Evolutionary conservation across 2,329 filamentous ascomycete genomes (phyloP).

Genomic region (Laburnicola sp.): DNA sequence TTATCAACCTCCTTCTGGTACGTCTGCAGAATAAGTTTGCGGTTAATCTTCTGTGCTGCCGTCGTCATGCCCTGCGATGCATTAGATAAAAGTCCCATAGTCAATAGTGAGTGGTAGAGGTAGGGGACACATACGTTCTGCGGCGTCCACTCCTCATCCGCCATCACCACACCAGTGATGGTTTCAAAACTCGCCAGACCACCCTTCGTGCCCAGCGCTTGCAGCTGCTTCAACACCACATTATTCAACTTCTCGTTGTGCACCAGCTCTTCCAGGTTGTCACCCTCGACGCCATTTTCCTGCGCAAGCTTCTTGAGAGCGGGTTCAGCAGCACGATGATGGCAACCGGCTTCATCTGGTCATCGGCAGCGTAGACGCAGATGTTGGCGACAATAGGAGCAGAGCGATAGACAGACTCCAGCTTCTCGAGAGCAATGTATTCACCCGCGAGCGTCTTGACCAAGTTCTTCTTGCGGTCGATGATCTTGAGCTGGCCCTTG

Average conservation of each 20-base stretch:
- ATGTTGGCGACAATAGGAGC: slow-evolving; percentile 79
- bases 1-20: slow-evolving; percentile 56
- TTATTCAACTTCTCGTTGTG: slow-evolving; percentile 66
- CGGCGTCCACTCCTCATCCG: slow-evolving; percentile 87
- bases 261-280: slow-evolving; percentile 68
- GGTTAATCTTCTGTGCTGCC: slow-evolving; percentile 58
- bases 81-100: slow-evolving; percentile 26
- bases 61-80: slow-evolving; percentile 51
- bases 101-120: not conserved
- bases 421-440: slow-evolving; percentile 94
- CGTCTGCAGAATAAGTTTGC: slow-evolving; percentile 54
- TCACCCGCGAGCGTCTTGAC: slow-evolving; percentile 95
- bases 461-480: slow-evolving; percentile 97
- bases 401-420: slow-evolving; percentile 88
- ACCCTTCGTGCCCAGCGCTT: slow-evolving; percentile 64
- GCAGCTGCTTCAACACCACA: slow-evolving; percentile 71
- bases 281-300: slow-evolving; percentile 64
- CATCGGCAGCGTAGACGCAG: slow-evolving; percentile 78
- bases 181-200: slow-evolving; percentile 73
- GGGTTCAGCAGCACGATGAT: slow-evolving; percentile 68
- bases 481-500: slow-evolving; percentile 79
- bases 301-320: slow-evolving; percentile 60
- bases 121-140: slow-evolving; percentile 68
- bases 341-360: slow-evolving; percentile 77
- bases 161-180: slow-evolving; percentile 73